Conservation (phyloP, 306 rosid species). For the Gastrolobium bilobum region DNA sequence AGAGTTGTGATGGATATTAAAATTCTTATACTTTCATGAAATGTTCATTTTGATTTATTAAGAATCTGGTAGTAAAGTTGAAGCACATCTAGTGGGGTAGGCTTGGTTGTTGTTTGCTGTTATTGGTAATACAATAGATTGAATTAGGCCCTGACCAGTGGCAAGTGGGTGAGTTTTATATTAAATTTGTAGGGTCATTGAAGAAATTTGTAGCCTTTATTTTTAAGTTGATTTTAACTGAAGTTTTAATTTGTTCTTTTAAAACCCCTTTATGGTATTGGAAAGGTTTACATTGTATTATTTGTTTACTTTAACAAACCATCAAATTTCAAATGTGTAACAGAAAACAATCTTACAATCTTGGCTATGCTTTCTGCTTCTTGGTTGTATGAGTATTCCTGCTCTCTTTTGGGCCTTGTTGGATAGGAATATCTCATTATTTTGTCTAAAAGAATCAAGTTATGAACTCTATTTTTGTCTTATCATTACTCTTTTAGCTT, state of each 20-base stretch:
- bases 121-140: background rate
- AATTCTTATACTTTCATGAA: background rate
- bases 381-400: background rate
- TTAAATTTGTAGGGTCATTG: background rate
- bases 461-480: too few relatives aligned
- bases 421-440: too few relatives aligned
- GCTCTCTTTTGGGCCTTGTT: background rate
- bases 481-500: too few relatives aligned
- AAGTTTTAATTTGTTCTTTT: background rate
- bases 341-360: too few relatives aligned
- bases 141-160: background rate
- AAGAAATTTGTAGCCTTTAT: background rate
- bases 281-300: too few relatives aligned
- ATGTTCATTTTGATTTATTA: background rate
- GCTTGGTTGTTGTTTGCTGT: background rate
- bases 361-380: background rate
- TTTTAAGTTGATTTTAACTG: background rate
- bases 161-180: background rate
- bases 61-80: background rate
- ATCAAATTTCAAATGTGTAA: too few relatives aligned
- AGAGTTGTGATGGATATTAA: background rate
- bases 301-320: too few relatives aligned
- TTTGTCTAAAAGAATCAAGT: too few relatives aligned
- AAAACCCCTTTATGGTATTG: background rate
- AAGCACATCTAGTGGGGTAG: background rate